Evolutionary conservation across 2,329 filamentous ascomycete genomes (phyloP), one percentile per base, ranked within the genome.

Genomic region (Macrophomina tecta): DNA sequence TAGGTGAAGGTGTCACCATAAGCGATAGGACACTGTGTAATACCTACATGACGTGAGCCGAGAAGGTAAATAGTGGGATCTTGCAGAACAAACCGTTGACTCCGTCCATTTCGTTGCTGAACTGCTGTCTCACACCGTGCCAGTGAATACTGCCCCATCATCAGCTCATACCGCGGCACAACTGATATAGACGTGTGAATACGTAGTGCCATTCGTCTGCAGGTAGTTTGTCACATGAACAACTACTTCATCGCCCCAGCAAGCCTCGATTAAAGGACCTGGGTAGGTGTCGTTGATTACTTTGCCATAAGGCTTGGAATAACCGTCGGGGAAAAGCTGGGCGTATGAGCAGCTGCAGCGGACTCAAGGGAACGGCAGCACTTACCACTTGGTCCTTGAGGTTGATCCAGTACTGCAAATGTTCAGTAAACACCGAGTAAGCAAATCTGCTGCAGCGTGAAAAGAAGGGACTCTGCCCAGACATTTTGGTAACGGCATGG

Each of bases 91-190:
- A n/a, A 52, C 60, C 64, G 28, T 66, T 66, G 2, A 79, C 77
- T 66, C 77, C 77, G 64, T 79, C 77, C 64, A 74, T 77, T 73
- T 74, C 78, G 4, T 74, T 72, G 14, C 74, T 76, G 16, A 69
- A 68, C 11, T 68, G 69, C 32, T 78, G 76, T 18, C 76, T 68
- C 16, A 79, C 68, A 40, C 77, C 76, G 53, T 78, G 75, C 48
- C 74, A 75, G 60, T 79, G 77, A 16, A 79, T 64, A 6, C 53
- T 66, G 12, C 5, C 7, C 23, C 9, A 30, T 23, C 12, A 36
- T 66, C 11, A 66, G 53, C 14, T 7, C 9, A 6, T 23, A 42
- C 3, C 23, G 23, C 23, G 12, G n/a, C 9, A 48, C 5, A 28
- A 6, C 18, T 32, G 12, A 12, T 30, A 46, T 14, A 18, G 4